Evolutionary conservation across 75 land plant species (phyloP), one percentile per base, ranked within the genome.

Genomic region (Picea sitchensis): DNA sequence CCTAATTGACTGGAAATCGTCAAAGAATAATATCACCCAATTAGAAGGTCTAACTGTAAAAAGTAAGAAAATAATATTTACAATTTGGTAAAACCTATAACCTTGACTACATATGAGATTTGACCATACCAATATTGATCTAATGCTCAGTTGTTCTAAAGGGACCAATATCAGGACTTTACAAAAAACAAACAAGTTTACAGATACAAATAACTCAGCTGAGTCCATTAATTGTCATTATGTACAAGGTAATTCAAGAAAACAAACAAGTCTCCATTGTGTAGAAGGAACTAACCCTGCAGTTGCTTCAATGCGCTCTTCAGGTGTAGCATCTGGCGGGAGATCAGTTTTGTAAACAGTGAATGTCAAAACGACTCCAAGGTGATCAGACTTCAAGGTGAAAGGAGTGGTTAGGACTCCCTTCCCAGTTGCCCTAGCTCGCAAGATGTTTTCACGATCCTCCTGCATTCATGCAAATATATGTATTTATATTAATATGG

Each of bases 331-430:
- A 83, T 91, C 82, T 44, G 77, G 76, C 34, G 98, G 90, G 21
- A 96, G 88, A 26, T 91, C 95, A 23, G 69, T 59, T 14, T 82
- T 87, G 74, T 96, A 96, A 51, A 95, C 98, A 57, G 98, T 90
- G 85, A 91, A 96, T 57, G 99, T 94, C 44, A 96, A 83, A 38
- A 96, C 85, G n/a, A 96, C 94, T 6, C 99, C 99, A 71, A 96
- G 88, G 72, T 86, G 91, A 38, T 87, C 87, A 8, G 95, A 87
- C 73, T 95, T 89, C 57, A 96, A 74, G 73, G 80, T 87, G 77
- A 96, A 92, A 64, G 98, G 99, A 73, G 86, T 82, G 14, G 99
- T 95, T 14, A 96, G 81, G 12, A 93, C 99, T 26, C 98, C 99
- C 62, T 92, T 95, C 32, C 98, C 99, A 56, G 92, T 83, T 79